These are phyloP conservation scores for Lepidium sativum DNA, from an alignment of 345 rosid genomes.

Conservation along the genomic window DNA sequence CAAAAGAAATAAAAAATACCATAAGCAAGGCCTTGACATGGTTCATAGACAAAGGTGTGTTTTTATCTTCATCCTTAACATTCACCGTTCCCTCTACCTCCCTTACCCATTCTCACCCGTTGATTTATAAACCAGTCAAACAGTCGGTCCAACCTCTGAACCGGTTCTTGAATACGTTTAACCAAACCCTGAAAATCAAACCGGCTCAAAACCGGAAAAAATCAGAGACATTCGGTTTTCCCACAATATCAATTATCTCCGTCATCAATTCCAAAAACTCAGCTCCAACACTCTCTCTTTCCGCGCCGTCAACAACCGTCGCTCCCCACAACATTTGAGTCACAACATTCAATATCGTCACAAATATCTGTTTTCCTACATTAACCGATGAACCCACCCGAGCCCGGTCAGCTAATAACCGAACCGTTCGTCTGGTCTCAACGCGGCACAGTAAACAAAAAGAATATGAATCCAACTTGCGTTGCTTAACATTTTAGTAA, in stretches of 20 bases:
- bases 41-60: background rate
- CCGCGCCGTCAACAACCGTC: constrained; percentile 10
- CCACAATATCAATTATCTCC: background rate
- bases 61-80: constrained; percentile 31
- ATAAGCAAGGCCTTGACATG: constrained; percentile 46
- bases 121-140: constrained; percentile 35
- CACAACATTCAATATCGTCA: constrained; percentile 24
- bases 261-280: constrained; percentile 3
- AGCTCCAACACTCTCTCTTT: background rate
- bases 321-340: constrained; percentile 41
- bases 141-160: constrained; percentile 27
- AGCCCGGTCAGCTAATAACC: constrained; percentile 1
- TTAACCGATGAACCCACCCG: constrained; percentile 26
- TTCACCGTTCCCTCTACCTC: background rate
- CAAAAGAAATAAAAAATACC: constrained; percentile 19
- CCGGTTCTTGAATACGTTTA: constrained; percentile 25
- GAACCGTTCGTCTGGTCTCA: constrained; percentile 17
- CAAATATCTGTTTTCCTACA: constrained; percentile 27
- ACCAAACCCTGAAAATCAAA: constrained; percentile 43
- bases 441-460: background rate
- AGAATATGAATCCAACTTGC: too few relatives aligned
- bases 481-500: too few relatives aligned
- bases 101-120: constrained; percentile 1
- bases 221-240: constrained; percentile 37
- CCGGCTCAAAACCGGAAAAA: constrained; percentile 37